phyloP scores from a whole-genome alignment of 345 rosid species.

The Camelina laxa region DNA sequence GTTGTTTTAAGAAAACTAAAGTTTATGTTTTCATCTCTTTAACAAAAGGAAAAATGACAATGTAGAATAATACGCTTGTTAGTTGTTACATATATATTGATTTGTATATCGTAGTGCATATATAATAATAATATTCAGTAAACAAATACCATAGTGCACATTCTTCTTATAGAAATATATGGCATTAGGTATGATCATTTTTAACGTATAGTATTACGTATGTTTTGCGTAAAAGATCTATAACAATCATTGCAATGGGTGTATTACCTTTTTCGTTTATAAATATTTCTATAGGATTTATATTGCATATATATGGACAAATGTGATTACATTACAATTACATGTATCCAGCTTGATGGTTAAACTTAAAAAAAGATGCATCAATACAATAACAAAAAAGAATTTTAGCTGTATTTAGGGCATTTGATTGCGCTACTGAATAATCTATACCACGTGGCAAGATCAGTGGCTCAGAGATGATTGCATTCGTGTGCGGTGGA shows the following conservation, averaged over 20 bases:
- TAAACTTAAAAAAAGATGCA: not conserved
- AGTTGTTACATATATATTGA: not conserved
- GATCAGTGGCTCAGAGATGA: conserved; percentile 33
- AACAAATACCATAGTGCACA: not conserved
- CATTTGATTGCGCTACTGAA: conserved; percentile 12
- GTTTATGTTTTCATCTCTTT: not conserved
- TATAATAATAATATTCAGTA: not conserved
- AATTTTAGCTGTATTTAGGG: not conserved
- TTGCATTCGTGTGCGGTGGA: conserved; percentile 30
- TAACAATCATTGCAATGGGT: conserved; percentile 7
- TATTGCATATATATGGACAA: not conserved
- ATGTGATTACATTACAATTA: not conserved
- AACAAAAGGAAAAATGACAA: not conserved
- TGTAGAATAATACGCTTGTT: not conserved
- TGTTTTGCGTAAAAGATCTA: not conserved
- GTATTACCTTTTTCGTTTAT: not conserved
- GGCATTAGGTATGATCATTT: conserved; percentile 5
- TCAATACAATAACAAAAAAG: not conserved
- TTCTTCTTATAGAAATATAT: conserved; percentile 14
- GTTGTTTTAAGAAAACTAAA: not conserved
- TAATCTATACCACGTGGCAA: conserved; percentile 17
- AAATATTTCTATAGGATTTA: not conserved
- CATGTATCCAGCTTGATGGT: too few relatives aligned
- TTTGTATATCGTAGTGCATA: not conserved
- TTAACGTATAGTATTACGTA: not conserved